Evolutionary conservation across 768 basidiomycete species (phyloP).

Genomic region (Trametes elegans): DNA sequence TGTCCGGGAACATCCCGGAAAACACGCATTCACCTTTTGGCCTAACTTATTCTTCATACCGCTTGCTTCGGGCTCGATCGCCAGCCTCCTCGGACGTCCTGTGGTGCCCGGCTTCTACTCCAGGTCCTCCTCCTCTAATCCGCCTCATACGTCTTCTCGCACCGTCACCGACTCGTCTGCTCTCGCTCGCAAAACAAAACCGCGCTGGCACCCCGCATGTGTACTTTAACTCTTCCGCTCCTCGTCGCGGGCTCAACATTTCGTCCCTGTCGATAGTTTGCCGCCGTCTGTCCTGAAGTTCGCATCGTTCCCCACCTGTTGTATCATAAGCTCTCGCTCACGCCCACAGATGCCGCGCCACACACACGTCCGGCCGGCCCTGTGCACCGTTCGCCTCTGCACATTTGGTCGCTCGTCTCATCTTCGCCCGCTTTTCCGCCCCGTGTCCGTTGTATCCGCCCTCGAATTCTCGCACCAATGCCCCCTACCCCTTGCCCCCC

Average conservation of each 20-base stretch:
- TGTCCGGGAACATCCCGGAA: neutral
- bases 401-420: neutral
- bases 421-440: neutral
- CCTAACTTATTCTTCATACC: slow-evolving; percentile 4
- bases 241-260: neutral
- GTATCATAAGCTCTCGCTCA: neutral
- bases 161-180: neutral
- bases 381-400: neutral
- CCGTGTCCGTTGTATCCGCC: neutral
- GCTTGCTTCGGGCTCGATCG: neutral
- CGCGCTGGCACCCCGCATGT: too few species aligned
- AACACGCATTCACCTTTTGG: neutral
- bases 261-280: neutral
- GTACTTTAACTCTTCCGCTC: neutral
- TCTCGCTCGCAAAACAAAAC: neutral
- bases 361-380: neutral
- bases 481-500: neutral
- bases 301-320: neutral
- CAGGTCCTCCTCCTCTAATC: neutral
- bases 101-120: neutral
- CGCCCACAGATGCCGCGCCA: neutral
- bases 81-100: neutral
- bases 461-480: neutral
- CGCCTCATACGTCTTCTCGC: neutral
- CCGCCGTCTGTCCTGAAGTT: neutral